phyloP scores from a whole-genome alignment of 2,329 filamentous ascomycete species.

The Aspergillaceae sp. region DNA sequence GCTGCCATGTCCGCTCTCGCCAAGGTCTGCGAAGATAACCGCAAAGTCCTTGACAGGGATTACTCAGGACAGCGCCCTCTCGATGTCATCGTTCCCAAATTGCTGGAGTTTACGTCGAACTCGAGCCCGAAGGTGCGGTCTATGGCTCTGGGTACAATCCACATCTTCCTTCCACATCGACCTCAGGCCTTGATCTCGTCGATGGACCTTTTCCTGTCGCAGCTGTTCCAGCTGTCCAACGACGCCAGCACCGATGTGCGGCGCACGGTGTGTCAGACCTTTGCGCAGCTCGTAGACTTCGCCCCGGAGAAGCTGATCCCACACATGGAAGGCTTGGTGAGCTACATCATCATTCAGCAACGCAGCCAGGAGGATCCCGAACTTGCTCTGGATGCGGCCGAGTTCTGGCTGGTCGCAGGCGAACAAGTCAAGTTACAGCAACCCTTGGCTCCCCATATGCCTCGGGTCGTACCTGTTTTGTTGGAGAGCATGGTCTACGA shows the following conservation, averaged over 20 bases:
- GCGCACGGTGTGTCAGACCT: constrained; percentile 84
- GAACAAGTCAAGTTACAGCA: constrained; percentile 76
- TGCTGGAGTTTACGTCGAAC: constrained; percentile 78
- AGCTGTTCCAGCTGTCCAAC: constrained; percentile 70
- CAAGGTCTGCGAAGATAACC: constrained; percentile 97
- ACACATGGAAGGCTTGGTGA: constrained; percentile 77
- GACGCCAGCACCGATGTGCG: constrained; percentile 76
- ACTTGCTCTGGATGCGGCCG: constrained; percentile 84
- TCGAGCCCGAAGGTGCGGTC: constrained; percentile 67
- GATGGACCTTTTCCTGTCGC: constrained; percentile 71
- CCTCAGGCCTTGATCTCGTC: constrained; percentile 72
- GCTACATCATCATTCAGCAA: constrained; percentile 89
- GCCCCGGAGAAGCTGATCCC: constrained; percentile 83
- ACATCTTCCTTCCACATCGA: constrained; percentile 80
- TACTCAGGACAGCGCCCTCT: constrained; percentile 83
- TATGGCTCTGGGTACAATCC: constrained; percentile 73
- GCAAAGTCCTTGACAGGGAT: constrained; percentile 73
- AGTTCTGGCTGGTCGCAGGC: constrained; percentile 93
- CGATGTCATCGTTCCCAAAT: constrained; percentile 78
- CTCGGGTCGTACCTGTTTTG: constrained; percentile 80
- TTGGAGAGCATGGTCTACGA: constrained; percentile 94
- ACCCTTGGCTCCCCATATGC: constrained; percentile 65
- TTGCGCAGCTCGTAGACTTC: constrained; percentile 85
- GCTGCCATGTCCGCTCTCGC: constrained; percentile 85
- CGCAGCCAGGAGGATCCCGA: constrained; percentile 73